A percentile compares a stretch with the other conserved stretches of the same genome.
Evolutionary conservation across 2,329 filamentous ascomycete genomes (phyloP).

Genomic region (Fusarium napiforme): DNA sequence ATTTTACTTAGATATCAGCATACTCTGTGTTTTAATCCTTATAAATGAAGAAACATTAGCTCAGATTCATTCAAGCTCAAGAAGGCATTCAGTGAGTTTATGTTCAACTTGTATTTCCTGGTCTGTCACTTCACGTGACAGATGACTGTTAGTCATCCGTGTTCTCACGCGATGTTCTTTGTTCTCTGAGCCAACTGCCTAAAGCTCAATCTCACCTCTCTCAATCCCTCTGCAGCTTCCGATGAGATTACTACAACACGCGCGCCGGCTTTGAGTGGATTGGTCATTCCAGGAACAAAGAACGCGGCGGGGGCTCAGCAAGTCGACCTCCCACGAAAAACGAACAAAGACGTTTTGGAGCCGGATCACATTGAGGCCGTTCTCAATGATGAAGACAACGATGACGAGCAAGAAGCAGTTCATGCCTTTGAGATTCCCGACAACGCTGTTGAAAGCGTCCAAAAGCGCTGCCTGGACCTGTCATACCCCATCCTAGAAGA

Average conservation of each 20-base stretch:
- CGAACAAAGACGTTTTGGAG: neutral
- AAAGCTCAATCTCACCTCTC: neutral
- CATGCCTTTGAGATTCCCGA: slow-evolving; percentile 93
- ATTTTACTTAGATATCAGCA: too few relatives aligned
- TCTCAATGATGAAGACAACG: slow-evolving; percentile 73
- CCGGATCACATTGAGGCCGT: neutral
- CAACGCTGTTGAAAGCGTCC: slow-evolving; percentile 83
- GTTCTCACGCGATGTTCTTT: neutral
- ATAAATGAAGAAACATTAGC: too few relatives aligned
- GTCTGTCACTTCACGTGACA: neutral
- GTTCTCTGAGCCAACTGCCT: neutral
- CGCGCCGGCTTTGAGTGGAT: slow-evolving; percentile 82
- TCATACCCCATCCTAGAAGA: slow-evolving; percentile 91
- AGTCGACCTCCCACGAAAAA: slow-evolving; percentile 70
- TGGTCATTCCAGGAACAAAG: slow-evolving; percentile 95
- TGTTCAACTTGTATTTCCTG: neutral
- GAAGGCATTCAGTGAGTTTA: too few relatives aligned
- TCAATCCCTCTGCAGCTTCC: neutral
- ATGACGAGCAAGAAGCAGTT: slow-evolving; percentile 86
- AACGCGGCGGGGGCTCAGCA: slow-evolving; percentile 90
- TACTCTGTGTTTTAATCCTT: too few relatives aligned
- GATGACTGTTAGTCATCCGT: neutral
- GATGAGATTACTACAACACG: slow-evolving; percentile 78
- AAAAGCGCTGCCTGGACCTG: slow-evolving; percentile 88
- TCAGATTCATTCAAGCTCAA: too few relatives aligned